Conservation (phyloP, 2,329 filamentous ascomycete species). For the Nemania sp. region DNA sequence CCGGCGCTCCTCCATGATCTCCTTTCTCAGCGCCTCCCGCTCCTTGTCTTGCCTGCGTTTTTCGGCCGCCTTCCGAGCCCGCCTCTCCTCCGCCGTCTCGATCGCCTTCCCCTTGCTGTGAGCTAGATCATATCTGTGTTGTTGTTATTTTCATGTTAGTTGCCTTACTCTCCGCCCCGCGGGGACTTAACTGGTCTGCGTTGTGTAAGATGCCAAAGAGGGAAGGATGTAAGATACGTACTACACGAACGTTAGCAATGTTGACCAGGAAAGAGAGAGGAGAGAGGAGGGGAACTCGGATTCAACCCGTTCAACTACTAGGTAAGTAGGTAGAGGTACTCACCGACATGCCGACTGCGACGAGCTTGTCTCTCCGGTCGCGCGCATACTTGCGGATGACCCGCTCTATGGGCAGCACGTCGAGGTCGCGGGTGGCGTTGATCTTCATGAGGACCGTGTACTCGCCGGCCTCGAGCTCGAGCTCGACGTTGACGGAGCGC, state of each 20-base stretch:
- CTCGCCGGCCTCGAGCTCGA: slow-evolving; percentile 72
- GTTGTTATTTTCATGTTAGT: not conserved
- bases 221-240: slow-evolving; percentile 5
- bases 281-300: too few relatives aligned
- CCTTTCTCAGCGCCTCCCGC: slow-evolving; percentile 44
- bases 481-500: slow-evolving; percentile 76
- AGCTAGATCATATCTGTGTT: slow-evolving; percentile 64
- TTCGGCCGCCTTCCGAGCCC: slow-evolving; percentile 51
- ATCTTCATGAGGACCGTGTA: slow-evolving; percentile 80
- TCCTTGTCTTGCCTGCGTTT: slow-evolving; percentile 48
- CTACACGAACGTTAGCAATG: slow-evolving; percentile 7
- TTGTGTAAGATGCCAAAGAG: not conserved
- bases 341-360: slow-evolving; percentile 65
- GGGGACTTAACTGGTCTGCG: too few relatives aligned
- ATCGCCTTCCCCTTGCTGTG: slow-evolving; percentile 65
- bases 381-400: slow-evolving; percentile 69
- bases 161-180: not conserved
- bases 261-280: too few relatives aligned
- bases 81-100: slow-evolving; percentile 55
- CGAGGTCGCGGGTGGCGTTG: slow-evolving; percentile 63
- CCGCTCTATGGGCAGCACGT: slow-evolving; percentile 62
- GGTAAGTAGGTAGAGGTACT: too few relatives aligned
- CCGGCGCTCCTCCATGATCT: slow-evolving; percentile 44
- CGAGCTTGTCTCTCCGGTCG: slow-evolving; percentile 70
- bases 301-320: not conserved